Base-by-base conservation (phyloP, 129 eudicot genomes). In the Lonicera japonica region DNA sequence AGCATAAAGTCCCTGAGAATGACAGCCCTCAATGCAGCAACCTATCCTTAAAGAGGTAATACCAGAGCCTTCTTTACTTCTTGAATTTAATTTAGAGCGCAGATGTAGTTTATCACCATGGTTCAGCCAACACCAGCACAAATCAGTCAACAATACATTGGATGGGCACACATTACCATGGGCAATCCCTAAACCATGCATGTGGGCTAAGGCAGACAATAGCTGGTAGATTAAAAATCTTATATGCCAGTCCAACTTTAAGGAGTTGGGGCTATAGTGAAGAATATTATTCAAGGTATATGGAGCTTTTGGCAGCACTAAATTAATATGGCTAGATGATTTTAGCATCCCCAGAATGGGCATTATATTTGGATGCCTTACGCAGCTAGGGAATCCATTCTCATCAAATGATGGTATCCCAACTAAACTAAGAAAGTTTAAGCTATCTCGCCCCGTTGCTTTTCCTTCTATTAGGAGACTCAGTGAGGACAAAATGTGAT, bases 351-450 rank as follows among this genome's bases (percentile, higher is more conserved):
- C 80, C 69, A 92, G 66, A 60, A 88, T 70, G 29, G 99, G 99
- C 40, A 69, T 70, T 67, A 92, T 77, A 71, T 88, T 92, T 64
- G 99, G 99, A 78, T 92, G 99, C 76, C 99, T 82, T 67, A 92
- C 64, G 77, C 96, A 88, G 54, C 99, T 96, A 55, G 98, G 99
- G 63, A 85, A 77, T 16, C 64, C 71, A 52, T 80, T 73, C 58
- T 82, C 85, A 16, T 70, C 56, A 80, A 82, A 92, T 65, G 89
- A 76, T 10, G 95, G 96, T 57, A 88, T 51, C 71, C 99, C 99
- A 29, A 79, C 40, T 60, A 92, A 72, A 57, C 72, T 70, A 61
- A 87, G 90, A 77, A 92, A 88, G 65, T 92, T 92, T 36, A 60
- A 60, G 71, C 75, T 64, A 56, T 86, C 87, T 60, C 80, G 71